These are phyloP conservation scores for Tolypocladium amazonense DNA, from an alignment of 2,329 filamentous ascomycete species.

Conservation along the genomic window DNA sequence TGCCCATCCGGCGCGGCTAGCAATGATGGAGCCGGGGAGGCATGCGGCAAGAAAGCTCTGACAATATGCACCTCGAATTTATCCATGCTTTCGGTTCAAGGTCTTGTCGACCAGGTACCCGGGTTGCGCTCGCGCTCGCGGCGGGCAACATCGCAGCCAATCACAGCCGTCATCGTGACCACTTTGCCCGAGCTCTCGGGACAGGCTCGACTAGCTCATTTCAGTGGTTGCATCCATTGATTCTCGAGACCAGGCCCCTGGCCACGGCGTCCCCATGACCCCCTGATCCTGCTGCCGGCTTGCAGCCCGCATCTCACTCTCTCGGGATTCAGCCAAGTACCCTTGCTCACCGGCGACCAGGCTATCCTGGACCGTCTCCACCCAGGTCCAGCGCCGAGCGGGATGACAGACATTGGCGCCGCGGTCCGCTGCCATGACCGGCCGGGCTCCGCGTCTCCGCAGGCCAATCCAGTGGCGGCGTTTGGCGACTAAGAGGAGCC, in stretches of 20 bases:
- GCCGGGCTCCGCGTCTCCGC: neutral
- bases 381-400: neutral
- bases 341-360: constrained; percentile 3
- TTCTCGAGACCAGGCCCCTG: neutral
- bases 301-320: constrained; percentile 6
- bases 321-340: constrained; percentile 6
- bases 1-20: neutral
- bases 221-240: neutral
- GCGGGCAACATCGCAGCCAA: neutral
- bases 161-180: neutral
- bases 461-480: neutral
- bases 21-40: neutral
- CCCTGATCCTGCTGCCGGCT: neutral
- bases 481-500: neutral
- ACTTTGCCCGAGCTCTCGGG: constrained; percentile 1
- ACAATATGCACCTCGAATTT: neutral
- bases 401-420: neutral
- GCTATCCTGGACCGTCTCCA: constrained; percentile 1
- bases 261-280: neutral
- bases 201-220: neutral
- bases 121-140: neutral
- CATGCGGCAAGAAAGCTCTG: neutral
- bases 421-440: neutral
- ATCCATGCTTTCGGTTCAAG: neutral
- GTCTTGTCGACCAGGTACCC: neutral